A percentile compares a stretch with the other conserved stretches of the same genome.
These are phyloP conservation scores for Amanita rimosa DNA, from an alignment of 768 basidiomycete species.

Conservation along the genomic window DNA sequence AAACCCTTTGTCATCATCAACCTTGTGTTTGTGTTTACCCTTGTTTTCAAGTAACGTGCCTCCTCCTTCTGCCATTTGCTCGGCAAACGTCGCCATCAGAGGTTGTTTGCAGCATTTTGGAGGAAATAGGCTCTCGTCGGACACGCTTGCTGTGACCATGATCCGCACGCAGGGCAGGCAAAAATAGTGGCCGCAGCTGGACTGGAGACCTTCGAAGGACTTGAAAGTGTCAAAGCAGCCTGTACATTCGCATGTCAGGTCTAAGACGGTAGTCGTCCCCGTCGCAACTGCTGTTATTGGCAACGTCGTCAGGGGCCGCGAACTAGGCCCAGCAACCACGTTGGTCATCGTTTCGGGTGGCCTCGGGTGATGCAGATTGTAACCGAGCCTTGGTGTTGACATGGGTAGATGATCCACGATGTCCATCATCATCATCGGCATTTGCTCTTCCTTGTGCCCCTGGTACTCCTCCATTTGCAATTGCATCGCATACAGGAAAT, in stretches of 20 bases:
- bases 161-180: conserved; percentile 29
- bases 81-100: background rate
- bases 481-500: background rate
- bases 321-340: no score
- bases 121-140: conserved; percentile 41
- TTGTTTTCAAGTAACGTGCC: background rate
- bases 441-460: background rate
- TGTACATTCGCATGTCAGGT: conserved; percentile 19
- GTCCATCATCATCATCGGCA: background rate
- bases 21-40: background rate
- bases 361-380: background rate
- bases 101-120: conserved; percentile 32
- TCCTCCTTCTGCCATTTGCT: background rate
- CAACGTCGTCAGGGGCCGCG: background rate
- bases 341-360: background rate
- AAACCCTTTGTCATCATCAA: background rate
- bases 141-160: conserved; percentile 29
- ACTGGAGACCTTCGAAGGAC: conserved; percentile 16
- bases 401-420: background rate
- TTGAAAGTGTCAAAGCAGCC: conserved; percentile 27
- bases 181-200: conserved; percentile 36
- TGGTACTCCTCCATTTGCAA: conserved; percentile 1
- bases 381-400: background rate
- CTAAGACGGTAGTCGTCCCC: background rate
- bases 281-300: background rate